Percentiles rank a stretch among this genome's conserved stretches.
Conservation (phyloP, 1,284 basidiomycete genomes). For the Sanghuangporus baumii region DNA sequence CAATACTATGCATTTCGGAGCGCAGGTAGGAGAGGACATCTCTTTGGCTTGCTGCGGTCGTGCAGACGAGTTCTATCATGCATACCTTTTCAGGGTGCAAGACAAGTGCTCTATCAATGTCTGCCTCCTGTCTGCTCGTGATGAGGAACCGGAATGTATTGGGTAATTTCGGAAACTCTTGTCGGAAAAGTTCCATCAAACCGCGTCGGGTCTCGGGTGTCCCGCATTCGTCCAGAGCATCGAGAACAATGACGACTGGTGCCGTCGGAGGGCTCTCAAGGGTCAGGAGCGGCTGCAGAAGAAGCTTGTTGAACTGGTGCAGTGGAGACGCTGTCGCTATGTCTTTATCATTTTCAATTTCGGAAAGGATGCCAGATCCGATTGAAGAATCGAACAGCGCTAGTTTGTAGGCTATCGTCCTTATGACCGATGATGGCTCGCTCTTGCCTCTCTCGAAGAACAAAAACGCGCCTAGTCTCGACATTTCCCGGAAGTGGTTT, state of each 20-base stretch:
- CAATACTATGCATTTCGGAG: background rate
- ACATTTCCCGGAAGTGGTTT: background rate
- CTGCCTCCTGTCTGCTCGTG: background rate
- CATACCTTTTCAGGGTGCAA: background rate
- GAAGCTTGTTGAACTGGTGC: conserved; percentile 3
- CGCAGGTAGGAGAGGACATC: background rate
- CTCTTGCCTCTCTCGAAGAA: conserved; percentile 18
- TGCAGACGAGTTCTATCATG: background rate
- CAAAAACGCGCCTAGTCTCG: conserved; percentile 13
- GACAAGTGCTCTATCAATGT: background rate
- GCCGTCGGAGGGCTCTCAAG: background rate
- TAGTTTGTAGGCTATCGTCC: conserved; percentile 21
- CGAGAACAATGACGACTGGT: conserved; percentile 5
- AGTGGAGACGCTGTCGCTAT: background rate
- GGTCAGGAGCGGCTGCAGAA: background rate
- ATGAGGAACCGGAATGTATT: conserved; percentile 4
- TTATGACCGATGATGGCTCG: conserved; percentile 18
- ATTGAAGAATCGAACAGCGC: conserved; percentile 16
- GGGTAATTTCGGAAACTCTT: conserved; percentile 18
- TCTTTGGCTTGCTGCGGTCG: background rate
- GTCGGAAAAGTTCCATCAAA: conserved; percentile 23
- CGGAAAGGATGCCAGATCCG: background rate
- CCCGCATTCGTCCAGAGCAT: conserved; percentile 12
- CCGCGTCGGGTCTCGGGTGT: conserved; percentile 23
- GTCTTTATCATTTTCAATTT: background rate